Evolutionary conservation across 768 basidiomycete species (phyloP).

Genomic region (Naematelia aurantialba): DNA sequence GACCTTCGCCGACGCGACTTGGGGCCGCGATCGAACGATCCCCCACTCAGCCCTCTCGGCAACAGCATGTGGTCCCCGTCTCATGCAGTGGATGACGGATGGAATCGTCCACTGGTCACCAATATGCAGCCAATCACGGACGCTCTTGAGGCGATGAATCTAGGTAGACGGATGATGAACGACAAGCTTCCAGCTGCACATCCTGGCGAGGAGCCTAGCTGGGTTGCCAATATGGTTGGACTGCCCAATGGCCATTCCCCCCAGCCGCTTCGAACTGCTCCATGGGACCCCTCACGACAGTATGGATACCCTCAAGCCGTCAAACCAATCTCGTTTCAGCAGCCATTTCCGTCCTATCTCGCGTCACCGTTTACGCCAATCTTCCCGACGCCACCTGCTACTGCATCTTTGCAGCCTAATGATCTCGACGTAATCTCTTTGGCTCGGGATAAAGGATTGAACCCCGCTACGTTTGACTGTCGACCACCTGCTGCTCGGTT

Average conservation of each 20-base stretch:
- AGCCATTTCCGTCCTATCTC: not conserved
- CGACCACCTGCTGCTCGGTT: constrained; percentile 65
- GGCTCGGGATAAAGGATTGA: constrained; percentile 40
- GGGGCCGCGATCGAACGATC: constrained; percentile 13
- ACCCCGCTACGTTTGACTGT: constrained; percentile 46
- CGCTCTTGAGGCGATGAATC: constrained; percentile 47
- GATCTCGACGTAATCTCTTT: constrained; percentile 41
- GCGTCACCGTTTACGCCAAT: constrained; percentile 1
- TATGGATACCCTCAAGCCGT: not conserved
- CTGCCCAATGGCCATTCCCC: constrained; percentile 17
- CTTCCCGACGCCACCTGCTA: constrained; percentile 3
- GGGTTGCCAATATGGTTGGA: constrained; percentile 41
- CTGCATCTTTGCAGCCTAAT: constrained; percentile 1
- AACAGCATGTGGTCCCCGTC: constrained; percentile 35
- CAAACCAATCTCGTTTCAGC: constrained; percentile 5
- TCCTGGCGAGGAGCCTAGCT: constrained; percentile 35
- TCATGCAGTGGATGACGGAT: constrained; percentile 33
- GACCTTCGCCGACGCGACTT: constrained; percentile 7
- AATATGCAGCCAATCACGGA: constrained; percentile 33
- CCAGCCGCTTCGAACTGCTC: constrained; percentile 11
- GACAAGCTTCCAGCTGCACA: not conserved
- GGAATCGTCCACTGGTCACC: constrained; percentile 19
- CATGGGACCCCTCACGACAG: not conserved
- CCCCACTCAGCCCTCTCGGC: constrained; percentile 40
- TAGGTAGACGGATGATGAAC: constrained; percentile 31